Evolutionary conservation across 202 grass and related monocot species (phyloP), one percentile per base, ranked within the genome.

Genomic region (Schoenoplectus triqueter): DNA sequence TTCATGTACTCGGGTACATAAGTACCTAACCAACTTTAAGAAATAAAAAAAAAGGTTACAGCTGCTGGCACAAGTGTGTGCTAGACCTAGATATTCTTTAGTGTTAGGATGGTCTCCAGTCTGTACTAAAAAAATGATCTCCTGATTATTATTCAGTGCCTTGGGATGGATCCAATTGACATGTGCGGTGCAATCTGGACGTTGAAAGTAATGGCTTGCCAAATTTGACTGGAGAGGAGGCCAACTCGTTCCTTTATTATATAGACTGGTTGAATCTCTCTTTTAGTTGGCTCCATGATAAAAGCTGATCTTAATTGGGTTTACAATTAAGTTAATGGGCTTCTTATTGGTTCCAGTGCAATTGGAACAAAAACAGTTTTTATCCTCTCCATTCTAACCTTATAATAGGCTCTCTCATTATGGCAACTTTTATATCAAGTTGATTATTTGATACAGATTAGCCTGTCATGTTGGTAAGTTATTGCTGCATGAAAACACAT

Each of bases 281-380:
- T 79, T 79, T 79, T 22, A 61, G 75, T 61, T 61, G 75, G 75
- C 31, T 61, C 14, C 39, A 79, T 10, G 14, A 79, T 18, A 61
- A 45, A 59, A 18, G 13, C 54, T 14, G 61, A 18, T 42, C 54
- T 61, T 79, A 79, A 61, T 79, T 62, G 31, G 31, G 31, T 56
- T 79, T 45, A 18, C 55, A 79, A 60, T 61, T 61, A 1, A 54
- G 55, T 14, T 79, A 79, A 79, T 79, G 75, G 11, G 31, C 31
- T 79, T 79, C 55, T 61, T 44, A 79, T 79, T 79, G 75, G 75
- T 79, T 79, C 75, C 75, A 44, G 75, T 79, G 55, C 75, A 44
- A 17, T 79, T 45, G 75, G 55, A 79, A 18, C 22, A 60, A n/a
- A 61, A 44, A 15, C 18, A 3, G 7, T 14, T 79, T 45, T 44